Percentiles rank a stretch among this genome's conserved stretches.
phyloP scores from a whole-genome alignment of 176 grass and related monocot genomes.

The Hordeum marinum region DNA sequence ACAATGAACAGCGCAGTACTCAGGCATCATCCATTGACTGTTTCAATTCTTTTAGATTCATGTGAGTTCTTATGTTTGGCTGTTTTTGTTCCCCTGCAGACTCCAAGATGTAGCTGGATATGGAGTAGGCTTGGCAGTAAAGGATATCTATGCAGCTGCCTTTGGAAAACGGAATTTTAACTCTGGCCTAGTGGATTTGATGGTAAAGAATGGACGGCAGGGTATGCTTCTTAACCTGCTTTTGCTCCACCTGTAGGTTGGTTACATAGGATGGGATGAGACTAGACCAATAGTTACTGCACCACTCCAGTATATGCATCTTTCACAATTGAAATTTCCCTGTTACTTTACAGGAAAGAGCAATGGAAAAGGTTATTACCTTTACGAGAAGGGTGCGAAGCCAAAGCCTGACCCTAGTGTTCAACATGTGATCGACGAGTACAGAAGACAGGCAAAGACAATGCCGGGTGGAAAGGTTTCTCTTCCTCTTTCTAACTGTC shows the following conservation, averaged over 20 bases:
- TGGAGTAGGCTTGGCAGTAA: constrained; percentile 86
- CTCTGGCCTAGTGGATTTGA: constrained; percentile 46
- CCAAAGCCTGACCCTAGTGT: constrained; percentile 85
- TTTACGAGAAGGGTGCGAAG: constrained; percentile 80
- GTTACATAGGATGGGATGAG: background rate
- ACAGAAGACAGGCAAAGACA: constrained; percentile 41
- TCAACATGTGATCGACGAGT: constrained; percentile 75
- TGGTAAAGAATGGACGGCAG: constrained; percentile 65
- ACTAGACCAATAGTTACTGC: background rate
- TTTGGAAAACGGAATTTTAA: constrained; percentile 49
- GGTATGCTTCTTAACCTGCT: constrained; percentile 47
- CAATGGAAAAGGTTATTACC: constrained; percentile 87
- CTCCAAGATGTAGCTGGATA: constrained; percentile 90
- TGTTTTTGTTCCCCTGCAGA: constrained; percentile 27
- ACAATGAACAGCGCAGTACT: background rate
- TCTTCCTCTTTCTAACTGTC: background rate
- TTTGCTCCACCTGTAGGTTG: constrained; percentile 13
- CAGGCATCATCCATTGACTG: background rate
- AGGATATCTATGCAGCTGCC: constrained; percentile 51
- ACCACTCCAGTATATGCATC: background rate
- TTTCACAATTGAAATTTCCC: background rate
- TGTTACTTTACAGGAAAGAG: constrained; percentile 51
- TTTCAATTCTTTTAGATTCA: background rate
- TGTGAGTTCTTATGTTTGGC: constrained; percentile 1
- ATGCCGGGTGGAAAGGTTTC: constrained; percentile 72